Base-by-base conservation (phyloP, 2,329 filamentous ascomycete species). In the Plectosphaerella sp. region DNA sequence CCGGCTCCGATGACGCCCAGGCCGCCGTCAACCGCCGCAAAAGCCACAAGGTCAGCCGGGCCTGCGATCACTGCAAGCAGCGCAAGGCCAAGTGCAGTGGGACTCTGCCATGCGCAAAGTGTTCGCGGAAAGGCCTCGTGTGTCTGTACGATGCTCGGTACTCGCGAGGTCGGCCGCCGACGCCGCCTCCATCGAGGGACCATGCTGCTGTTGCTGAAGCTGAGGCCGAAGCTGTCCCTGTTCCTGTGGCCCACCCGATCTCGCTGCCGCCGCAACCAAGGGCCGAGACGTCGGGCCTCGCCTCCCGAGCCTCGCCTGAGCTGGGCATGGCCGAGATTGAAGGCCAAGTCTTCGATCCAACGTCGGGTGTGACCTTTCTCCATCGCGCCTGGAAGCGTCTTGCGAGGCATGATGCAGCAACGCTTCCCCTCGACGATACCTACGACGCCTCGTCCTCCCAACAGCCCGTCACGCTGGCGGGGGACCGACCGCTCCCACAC, bases 351-450 rank as follows among this genome's bases (percentile, higher is more conserved):
- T 71, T 79, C 15, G 78, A 79, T 12, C 72, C 75, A 5, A 74
- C 77, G 0, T 81, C 78, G 2, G 74, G 75, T 0, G 62, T 80
- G 5, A 77, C 77, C 0, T 81, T 81, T 53, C 67, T 81, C 2
- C 77, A 78, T 48, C 71, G 77, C 3, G 77, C 78, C 3, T 78
- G 75, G 73, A 72, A 72, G 35, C 71, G 76, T 3, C 65, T 81
- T 10, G 72, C 75, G 7, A 72, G 74, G 47, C 70, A 77, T 52
- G 72, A 70, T 2, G 59, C 52, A 24, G 57, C 52, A 33, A 50
- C 52, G 5, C 41, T 66, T 57, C 16, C 68, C 64, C 18, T 25
- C 16, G 61, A 58, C 9, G 58, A 54, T 1, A 24, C 47, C 7
- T 36, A 48, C 37, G 52, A 50, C 2, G 54, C 56, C 7, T 52